Conservation (phyloP, 495 filamentous ascomycete genomes). For the Xylaria telfairii region DNA sequence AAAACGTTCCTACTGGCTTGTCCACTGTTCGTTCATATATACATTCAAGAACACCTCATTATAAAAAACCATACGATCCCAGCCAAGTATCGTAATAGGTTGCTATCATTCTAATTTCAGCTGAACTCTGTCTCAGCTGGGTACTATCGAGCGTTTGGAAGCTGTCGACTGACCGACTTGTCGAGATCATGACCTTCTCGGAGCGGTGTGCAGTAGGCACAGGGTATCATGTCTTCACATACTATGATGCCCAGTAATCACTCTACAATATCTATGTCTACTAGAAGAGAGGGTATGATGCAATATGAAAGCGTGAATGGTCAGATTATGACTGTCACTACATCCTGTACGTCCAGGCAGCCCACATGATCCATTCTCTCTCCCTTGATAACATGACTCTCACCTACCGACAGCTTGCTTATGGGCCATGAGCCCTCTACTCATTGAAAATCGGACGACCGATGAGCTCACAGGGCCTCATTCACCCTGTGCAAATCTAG, state of each 20-base stretch:
- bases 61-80: background rate
- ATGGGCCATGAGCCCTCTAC: background rate
- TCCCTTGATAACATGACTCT: background rate
- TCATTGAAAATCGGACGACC: background rate
- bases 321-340: background rate
- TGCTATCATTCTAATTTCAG: background rate
- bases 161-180: background rate
- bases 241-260: background rate
- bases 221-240: background rate
- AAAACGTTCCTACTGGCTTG: background rate
- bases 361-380: background rate
- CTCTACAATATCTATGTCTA: background rate
- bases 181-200: no score
- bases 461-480: background rate
- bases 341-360: background rate
- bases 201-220: background rate
- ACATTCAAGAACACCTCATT: background rate
- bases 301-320: background rate
- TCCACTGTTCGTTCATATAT: background rate
- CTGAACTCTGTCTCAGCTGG: background rate
- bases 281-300: background rate
- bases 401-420: background rate
- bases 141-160: background rate
- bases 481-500: background rate
- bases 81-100: background rate